These are phyloP conservation scores for Phialophora expanda DNA, from an alignment of 2,329 filamentous ascomycete genomes.

Conservation along the genomic window DNA sequence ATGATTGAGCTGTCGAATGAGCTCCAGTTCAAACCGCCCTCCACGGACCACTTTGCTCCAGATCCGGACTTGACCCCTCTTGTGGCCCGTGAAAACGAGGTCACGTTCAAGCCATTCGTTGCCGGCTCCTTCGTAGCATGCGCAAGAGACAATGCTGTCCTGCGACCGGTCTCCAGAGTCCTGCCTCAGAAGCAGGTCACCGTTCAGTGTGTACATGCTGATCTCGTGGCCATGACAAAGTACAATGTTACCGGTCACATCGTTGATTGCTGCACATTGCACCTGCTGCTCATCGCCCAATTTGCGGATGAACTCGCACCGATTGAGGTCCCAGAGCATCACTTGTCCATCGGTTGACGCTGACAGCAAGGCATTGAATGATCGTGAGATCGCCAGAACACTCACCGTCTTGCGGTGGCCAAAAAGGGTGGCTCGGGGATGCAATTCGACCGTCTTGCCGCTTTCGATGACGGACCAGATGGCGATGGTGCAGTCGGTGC, in stretches of 20 bases:
- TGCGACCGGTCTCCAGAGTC: slow-evolving; percentile 74
- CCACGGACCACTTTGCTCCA: slow-evolving; percentile 53
- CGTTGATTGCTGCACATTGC: slow-evolving; percentile 80
- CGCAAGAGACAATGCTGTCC: slow-evolving; percentile 79
- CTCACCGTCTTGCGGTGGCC: slow-evolving; percentile 86
- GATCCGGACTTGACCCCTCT: slow-evolving; percentile 80
- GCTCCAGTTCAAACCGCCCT: slow-evolving; percentile 75
- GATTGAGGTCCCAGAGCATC: slow-evolving; percentile 93
- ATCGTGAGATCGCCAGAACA: slow-evolving; percentile 80
- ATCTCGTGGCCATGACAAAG: slow-evolving; percentile 78
- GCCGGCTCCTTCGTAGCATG: slow-evolving; percentile 88
- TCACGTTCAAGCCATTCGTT: slow-evolving; percentile 91
- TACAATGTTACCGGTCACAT: slow-evolving; percentile 86
- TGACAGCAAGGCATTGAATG: slow-evolving; percentile 86
- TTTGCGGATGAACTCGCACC: slow-evolving; percentile 81
- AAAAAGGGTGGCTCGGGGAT: slow-evolving; percentile 80
- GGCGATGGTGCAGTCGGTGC: slow-evolving; percentile 88
- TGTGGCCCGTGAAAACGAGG: slow-evolving; percentile 87
- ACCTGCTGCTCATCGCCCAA: slow-evolving; percentile 63
- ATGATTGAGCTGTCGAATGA: slow-evolving; percentile 83
- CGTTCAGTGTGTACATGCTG: slow-evolving; percentile 85
- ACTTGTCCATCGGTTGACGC: slow-evolving; percentile 80
- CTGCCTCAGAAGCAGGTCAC: slow-evolving; percentile 79
- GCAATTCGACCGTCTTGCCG: slow-evolving; percentile 75
- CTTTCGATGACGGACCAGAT: slow-evolving; percentile 73